A percentile compares a stretch with the other conserved stretches of the same genome.
These are phyloP conservation scores for Cyathus striatus DNA, from an alignment of 768 basidiomycete genomes.

Conservation along the genomic window DNA sequence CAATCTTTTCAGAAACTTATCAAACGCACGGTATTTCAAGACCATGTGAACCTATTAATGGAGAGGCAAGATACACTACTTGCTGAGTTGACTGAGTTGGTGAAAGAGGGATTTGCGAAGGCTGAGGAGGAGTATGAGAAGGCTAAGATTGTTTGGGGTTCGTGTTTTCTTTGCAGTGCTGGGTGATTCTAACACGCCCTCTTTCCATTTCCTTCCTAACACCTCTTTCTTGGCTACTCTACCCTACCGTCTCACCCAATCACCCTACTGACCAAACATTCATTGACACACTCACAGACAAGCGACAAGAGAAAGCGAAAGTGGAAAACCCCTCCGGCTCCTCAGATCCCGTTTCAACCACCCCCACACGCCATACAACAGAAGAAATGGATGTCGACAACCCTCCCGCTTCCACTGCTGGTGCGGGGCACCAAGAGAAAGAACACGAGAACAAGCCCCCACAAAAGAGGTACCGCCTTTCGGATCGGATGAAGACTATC, in stretches of 20 bases:
- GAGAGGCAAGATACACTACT: constrained; percentile 69
- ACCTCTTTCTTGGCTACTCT: not conserved
- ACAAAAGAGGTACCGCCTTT: constrained; percentile 71
- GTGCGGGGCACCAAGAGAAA: constrained; percentile 3
- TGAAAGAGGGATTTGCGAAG: constrained; percentile 60
- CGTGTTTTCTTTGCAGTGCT: no score
- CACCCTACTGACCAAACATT: no score
- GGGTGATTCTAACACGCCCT: no score
- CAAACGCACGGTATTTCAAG: constrained; percentile 79
- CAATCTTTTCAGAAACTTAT: constrained; percentile 72
- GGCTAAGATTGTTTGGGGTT: constrained; percentile 65
- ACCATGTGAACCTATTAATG: constrained; percentile 63
- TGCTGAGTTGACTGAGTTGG: constrained; percentile 52
- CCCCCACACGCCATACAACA: constrained; percentile 37
- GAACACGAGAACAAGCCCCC: constrained; percentile 53
- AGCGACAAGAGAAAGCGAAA: constrained; percentile 52
- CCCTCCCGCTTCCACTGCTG: constrained; percentile 4
- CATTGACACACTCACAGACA: constrained; percentile 34
- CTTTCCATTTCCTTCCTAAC: constrained; percentile 1
- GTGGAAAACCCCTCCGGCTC: constrained; percentile 16
- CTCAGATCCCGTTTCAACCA: constrained; percentile 27
- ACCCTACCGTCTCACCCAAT: not conserved
- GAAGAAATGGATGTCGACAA: constrained; percentile 42
- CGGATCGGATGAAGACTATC: constrained; percentile 72
- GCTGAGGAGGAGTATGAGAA: constrained; percentile 78